Evolutionary conservation across 192 early-diverging fungal genomes (phyloP).

Genomic region (Coemansia pectinata): DNA sequence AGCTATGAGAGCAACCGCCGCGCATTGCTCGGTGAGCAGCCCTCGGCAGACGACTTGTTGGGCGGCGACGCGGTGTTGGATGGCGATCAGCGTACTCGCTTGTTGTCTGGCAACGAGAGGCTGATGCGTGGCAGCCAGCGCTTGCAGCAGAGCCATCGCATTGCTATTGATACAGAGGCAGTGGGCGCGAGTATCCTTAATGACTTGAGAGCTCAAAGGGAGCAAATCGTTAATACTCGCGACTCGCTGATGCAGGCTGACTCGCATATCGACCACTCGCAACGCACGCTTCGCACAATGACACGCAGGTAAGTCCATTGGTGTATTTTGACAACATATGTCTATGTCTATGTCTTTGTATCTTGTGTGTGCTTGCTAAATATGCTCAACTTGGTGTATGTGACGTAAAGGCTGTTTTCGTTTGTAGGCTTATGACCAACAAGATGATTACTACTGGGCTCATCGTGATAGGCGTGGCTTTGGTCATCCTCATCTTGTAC

Average conservation of each 20-base stretch:
- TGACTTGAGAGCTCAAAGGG: constrained; percentile 81
- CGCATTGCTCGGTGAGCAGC: constrained; percentile 60
- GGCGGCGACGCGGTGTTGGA: constrained; percentile 30
- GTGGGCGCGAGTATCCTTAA: constrained; percentile 83
- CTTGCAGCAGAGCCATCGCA: constrained; percentile 82
- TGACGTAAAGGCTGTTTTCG: not conserved
- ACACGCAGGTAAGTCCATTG: constrained; percentile 63
- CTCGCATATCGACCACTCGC: constrained; percentile 67
- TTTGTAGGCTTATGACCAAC: constrained; percentile 78
- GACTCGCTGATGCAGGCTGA: constrained; percentile 86
- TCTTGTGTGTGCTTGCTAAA: constrained; percentile 15
- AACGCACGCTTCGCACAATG: constrained; percentile 70
- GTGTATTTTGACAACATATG: not conserved
- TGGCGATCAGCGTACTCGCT: constrained; percentile 71
- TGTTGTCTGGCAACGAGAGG: constrained; percentile 85
- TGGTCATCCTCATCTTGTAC: constrained; percentile 85
- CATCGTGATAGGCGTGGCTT: constrained; percentile 73
- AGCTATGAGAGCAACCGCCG: constrained; percentile 57
- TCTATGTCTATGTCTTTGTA: not conserved
- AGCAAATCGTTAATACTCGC: constrained; percentile 84
- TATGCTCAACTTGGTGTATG: not conserved
- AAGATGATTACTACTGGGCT: constrained; percentile 86
- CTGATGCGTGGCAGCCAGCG: constrained; percentile 74
- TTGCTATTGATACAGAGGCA: constrained; percentile 91
- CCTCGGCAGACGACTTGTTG: constrained; percentile 55